Percentiles rank a stretch among this genome's conserved stretches.
Conservation (phyloP, 768 basidiomycete species). For the Phanerochaete carnosa region DNA sequence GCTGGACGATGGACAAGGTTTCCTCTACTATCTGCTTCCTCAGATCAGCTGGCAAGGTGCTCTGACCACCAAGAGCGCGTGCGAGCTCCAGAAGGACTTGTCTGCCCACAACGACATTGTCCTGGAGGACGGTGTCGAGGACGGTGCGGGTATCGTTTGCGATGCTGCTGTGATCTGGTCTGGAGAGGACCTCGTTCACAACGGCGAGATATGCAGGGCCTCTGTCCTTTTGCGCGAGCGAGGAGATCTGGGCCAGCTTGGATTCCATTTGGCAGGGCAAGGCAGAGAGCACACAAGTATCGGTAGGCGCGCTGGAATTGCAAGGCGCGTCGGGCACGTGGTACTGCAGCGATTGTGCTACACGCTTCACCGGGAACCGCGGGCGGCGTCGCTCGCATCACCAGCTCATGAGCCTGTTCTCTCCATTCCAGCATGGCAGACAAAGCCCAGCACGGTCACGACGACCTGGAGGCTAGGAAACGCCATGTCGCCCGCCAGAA, state of each 20-base stretch:
- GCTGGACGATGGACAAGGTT: slow-evolving; percentile 66
- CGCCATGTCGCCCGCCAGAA: background rate
- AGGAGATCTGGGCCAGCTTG: slow-evolving; percentile 58
- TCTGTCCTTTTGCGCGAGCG: slow-evolving; percentile 82
- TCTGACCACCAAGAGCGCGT: slow-evolving; percentile 55
- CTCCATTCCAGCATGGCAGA: background rate
- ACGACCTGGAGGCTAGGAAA: background rate
- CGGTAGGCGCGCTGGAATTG: slow-evolving; percentile 1
- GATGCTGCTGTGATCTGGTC: slow-evolving; percentile 41
- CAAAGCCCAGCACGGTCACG: background rate
- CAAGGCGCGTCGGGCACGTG: slow-evolving; percentile 5
- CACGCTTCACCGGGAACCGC: background rate
- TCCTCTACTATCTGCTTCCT: slow-evolving; percentile 75
- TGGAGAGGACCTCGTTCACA: slow-evolving; percentile 61
- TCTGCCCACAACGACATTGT: slow-evolving; percentile 79
- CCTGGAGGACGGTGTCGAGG: slow-evolving; percentile 79
- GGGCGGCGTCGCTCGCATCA: too few species aligned
- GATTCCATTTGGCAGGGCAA: slow-evolving; percentile 47
- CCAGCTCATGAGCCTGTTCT: too few species aligned
- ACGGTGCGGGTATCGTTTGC: slow-evolving; percentile 62
- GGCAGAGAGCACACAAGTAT: background rate
- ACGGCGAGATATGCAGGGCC: slow-evolving; percentile 70
- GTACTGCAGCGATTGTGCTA: background rate
- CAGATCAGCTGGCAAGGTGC: slow-evolving; percentile 49
- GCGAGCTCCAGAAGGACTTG: slow-evolving; percentile 87